Percentiles rank a stretch among this genome's conserved stretches.
Conservation (phyloP, 306 rosid genomes). For the Gynostemma pentaphyllum region DNA sequence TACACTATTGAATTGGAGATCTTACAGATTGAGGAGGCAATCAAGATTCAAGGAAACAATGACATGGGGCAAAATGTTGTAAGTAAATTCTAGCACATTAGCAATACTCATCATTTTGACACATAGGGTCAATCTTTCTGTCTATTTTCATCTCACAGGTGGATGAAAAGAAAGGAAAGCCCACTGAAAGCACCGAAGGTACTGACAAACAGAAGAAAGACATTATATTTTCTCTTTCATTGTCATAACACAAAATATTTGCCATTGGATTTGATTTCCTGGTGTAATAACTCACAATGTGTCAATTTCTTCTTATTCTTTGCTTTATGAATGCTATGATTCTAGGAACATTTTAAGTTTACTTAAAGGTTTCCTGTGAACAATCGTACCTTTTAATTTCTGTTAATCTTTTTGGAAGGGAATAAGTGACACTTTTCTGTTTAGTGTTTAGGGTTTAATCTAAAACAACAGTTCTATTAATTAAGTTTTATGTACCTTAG, state of each 20-base stretch:
- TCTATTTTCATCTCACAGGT: conserved; percentile 36
- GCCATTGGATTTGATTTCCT: background rate
- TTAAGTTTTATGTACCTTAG: background rate
- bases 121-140: background rate
- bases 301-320: background rate
- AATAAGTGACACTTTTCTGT: background rate
- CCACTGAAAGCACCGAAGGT: conserved; percentile 55
- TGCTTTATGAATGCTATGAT: background rate
- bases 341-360: background rate
- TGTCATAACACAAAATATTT: background rate
- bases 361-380: background rate
- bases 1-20: conserved; percentile 78
- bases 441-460: no score
- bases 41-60: conserved; percentile 74
- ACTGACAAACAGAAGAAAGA: conserved; percentile 14
- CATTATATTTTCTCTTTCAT: background rate
- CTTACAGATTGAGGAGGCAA: conserved; percentile 90
- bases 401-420: background rate
- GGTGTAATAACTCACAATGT: background rate
- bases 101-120: background rate
- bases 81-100: conserved; percentile 21
- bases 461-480: background rate
- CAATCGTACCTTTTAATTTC: background rate
- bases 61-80: conserved; percentile 46
- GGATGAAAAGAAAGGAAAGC: conserved; percentile 58